These are phyloP conservation scores for Gentiana straminea DNA, from an alignment of 257 asterid genomes.

Conservation along the genomic window DNA sequence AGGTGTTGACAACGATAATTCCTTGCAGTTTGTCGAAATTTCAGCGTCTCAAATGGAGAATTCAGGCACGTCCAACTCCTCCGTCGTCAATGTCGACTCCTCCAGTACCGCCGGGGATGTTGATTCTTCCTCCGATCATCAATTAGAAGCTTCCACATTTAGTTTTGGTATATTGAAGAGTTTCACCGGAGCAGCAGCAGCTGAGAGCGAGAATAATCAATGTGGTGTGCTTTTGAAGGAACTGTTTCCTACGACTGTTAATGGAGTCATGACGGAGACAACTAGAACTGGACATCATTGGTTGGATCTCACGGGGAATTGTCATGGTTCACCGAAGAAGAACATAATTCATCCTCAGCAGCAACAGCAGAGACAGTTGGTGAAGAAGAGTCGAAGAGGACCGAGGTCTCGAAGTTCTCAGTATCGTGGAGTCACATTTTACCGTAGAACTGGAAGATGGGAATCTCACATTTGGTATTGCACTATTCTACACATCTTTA, in stretches of 20 bases:
- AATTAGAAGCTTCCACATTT: slow-evolving; percentile 18
- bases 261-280: slow-evolving; percentile 5
- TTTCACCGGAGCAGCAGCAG: slow-evolving; percentile 16
- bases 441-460: slow-evolving; percentile 97
- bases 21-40: slow-evolving; percentile 25
- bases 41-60: slow-evolving; percentile 50
- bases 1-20: slow-evolving; percentile 20
- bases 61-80: slow-evolving; percentile 77
- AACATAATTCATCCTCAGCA: slow-evolving; percentile 32
- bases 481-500: background rate
- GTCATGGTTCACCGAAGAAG: slow-evolving; percentile 23
- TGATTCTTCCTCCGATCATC: slow-evolving; percentile 41
- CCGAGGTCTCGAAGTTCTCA: slow-evolving; percentile 97
- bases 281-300: slow-evolving; percentile 16
- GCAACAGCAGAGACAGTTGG: slow-evolving; percentile 44
- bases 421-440: slow-evolving; percentile 97
- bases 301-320: slow-evolving; percentile 40
- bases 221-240: slow-evolving; percentile 44
- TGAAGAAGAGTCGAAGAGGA: slow-evolving; percentile 90
- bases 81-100: slow-evolving; percentile 53
- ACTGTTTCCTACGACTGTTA: slow-evolving; percentile 40
- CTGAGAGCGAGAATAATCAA: slow-evolving; percentile 34
- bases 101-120: slow-evolving; percentile 75
- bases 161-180: slow-evolving; percentile 53
- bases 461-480: slow-evolving; percentile 95